Conservation (phyloP, 2,329 filamentous ascomycete genomes). For the Fusarium buharicum region DNA sequence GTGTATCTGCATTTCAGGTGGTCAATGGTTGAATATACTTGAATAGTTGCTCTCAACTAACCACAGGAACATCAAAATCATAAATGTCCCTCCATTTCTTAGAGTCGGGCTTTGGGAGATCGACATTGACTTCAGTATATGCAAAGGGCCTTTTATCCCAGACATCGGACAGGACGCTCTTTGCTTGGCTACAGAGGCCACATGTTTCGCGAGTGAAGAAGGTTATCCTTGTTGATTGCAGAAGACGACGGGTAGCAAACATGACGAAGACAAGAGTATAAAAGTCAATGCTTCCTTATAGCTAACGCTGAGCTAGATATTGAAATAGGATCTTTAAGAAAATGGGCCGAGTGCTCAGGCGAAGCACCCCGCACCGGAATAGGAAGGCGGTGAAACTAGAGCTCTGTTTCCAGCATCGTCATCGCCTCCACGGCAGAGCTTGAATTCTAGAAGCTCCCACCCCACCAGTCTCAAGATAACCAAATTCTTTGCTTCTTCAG, state of each 20-base stretch:
- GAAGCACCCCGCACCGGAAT: constrained; percentile 47
- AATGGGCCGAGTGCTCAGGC: constrained; percentile 29
- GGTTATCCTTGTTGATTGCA: constrained; percentile 73
- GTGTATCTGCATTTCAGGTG: constrained; percentile 60
- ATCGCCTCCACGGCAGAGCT: constrained; percentile 34
- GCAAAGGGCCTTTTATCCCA: constrained; percentile 74
- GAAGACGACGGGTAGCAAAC: constrained; percentile 61
- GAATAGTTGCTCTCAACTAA: constrained; percentile 53
- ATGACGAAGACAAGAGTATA: constrained; percentile 50
- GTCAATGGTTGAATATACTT: neutral
- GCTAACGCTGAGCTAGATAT: no score
- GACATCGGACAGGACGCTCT: constrained; percentile 73
- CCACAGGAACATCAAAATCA: constrained; percentile 84
- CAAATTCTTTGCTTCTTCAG: constrained; percentile 14
- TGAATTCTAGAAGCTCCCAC: constrained; percentile 57
- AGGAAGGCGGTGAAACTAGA: constrained; percentile 51
- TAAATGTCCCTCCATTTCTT: constrained; percentile 77
- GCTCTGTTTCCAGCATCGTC: constrained; percentile 41
- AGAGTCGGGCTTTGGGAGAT: constrained; percentile 72
- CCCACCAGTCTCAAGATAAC: constrained; percentile 42
- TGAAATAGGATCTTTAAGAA: neutral
- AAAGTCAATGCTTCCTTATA: neutral
- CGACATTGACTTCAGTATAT: constrained; percentile 77
- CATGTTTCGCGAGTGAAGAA: constrained; percentile 80
- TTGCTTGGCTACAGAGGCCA: constrained; percentile 75